Conservation (phyloP, 805 yeast genomes). For the Candida sphagnicola region DNA sequence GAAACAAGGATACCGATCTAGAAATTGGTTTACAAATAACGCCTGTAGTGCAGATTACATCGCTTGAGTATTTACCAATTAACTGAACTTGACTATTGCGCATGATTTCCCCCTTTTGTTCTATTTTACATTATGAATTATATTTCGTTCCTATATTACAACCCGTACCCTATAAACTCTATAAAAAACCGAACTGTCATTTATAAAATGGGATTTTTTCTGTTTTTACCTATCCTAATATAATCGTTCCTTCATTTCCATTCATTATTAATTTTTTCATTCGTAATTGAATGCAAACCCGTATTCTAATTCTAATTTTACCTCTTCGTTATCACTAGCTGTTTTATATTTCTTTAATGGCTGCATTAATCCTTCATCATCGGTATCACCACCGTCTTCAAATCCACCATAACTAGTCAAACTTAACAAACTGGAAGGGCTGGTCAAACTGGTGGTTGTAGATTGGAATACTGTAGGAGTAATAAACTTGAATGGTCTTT, state of each 20-base stretch:
- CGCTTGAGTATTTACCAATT: too few relatives aligned
- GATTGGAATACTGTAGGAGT: constrained; percentile 11
- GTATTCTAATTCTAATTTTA: constrained; percentile 1
- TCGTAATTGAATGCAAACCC: background rate
- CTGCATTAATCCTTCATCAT: background rate
- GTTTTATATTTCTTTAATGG: constrained; percentile 3
- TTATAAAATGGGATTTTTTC: background rate
- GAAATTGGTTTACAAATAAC: too few relatives aligned
- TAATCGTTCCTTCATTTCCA: background rate
- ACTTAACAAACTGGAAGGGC: constrained; percentile 34
- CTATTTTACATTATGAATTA: background rate
- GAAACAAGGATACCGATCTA: too few relatives aligned
- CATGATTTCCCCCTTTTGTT: background rate
- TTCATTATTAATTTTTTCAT: background rate
- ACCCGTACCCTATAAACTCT: background rate
- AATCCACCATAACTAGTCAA: constrained; percentile 25
- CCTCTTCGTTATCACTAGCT: background rate
- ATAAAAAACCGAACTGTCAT: background rate
- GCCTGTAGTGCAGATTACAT: too few relatives aligned
- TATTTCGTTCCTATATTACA: background rate
- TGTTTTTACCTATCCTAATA: background rate
- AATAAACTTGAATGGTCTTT: constrained; percentile 7
- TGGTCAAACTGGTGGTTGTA: constrained; percentile 20
- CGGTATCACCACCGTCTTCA: constrained; percentile 7
- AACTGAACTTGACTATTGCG: too few relatives aligned